These are phyloP conservation scores for Eucalyptus leucophloia DNA, from an alignment of 345 rosid species.

Conservation along the genomic window DNA sequence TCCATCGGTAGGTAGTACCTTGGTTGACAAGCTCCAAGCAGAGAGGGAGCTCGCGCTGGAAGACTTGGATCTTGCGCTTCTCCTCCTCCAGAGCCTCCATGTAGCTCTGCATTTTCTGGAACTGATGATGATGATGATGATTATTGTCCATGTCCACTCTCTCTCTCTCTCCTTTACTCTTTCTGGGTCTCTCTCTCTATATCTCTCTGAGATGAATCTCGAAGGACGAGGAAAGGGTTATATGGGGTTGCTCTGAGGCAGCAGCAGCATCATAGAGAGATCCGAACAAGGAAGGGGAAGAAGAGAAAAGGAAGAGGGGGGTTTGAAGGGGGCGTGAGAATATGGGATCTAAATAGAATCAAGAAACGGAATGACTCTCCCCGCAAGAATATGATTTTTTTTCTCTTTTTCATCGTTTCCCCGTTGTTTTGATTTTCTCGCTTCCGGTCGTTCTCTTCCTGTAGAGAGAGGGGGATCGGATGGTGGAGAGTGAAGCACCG, in stretches of 20 bases:
- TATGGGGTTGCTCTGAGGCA: background rate
- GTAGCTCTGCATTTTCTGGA: conserved; percentile 44
- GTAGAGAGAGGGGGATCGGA: background rate
- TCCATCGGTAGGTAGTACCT: conserved; percentile 21
- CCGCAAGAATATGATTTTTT: background rate
- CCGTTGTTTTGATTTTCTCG: background rate
- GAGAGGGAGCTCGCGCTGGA: conserved; percentile 90
- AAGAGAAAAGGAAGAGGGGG: background rate
- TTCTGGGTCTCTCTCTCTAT: background rate
- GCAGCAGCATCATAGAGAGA: conserved; percentile 16
- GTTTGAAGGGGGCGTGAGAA: conserved; percentile 1
- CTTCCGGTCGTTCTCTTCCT: background rate
- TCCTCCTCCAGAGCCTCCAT: conserved; percentile 79
- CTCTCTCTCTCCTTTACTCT: background rate
- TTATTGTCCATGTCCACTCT: background rate
- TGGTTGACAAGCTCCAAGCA: conserved; percentile 85
- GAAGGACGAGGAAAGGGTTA: background rate
- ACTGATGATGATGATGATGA: conserved; percentile 5
- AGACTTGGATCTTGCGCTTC: conserved; percentile 80
- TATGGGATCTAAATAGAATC: conserved; percentile 73
- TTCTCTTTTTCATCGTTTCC: background rate
- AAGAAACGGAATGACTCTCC: conserved; percentile 30
- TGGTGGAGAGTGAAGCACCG: background rate
- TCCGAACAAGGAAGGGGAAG: conserved; percentile 8
- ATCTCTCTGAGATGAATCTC: background rate